Conservation (phyloP, 2,329 filamentous ascomycete species). For the Alternaria gansuensis region DNA sequence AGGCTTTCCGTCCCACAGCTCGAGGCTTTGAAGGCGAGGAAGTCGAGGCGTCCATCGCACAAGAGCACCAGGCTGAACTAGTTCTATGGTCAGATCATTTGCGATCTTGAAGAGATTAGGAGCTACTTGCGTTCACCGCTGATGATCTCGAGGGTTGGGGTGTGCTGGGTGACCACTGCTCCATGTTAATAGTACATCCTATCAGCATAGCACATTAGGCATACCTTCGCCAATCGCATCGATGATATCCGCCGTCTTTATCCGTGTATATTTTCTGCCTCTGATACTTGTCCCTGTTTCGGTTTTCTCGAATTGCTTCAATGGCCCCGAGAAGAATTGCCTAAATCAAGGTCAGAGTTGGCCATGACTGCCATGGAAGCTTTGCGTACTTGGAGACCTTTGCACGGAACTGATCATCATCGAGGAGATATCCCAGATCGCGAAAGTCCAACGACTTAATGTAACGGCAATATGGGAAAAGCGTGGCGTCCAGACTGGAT, state of each 20-base stretch:
- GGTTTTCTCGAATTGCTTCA: slow-evolving; percentile 55
- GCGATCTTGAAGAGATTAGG: neutral
- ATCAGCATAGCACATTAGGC: slow-evolving; percentile 8
- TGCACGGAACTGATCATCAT: slow-evolving; percentile 66
- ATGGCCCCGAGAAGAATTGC: slow-evolving; percentile 62
- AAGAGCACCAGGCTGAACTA: slow-evolving; percentile 63
- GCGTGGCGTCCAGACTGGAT: slow-evolving; percentile 69
- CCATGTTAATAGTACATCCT: slow-evolving; percentile 23
- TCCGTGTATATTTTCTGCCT: slow-evolving; percentile 43
- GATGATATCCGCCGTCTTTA: slow-evolving; percentile 56
- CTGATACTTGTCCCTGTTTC: slow-evolving; percentile 35
- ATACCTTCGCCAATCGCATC: slow-evolving; percentile 61
- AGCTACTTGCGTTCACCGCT: slow-evolving; percentile 59
- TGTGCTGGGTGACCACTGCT: slow-evolving; percentile 58
- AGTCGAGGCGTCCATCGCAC: slow-evolving; percentile 68
- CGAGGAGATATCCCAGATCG: slow-evolving; percentile 67
- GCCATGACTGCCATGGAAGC: neutral
- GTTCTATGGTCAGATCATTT: slow-evolving; percentile 18
- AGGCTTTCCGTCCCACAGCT: slow-evolving; percentile 68
- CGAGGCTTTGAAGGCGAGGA: slow-evolving; percentile 66
- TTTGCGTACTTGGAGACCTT: slow-evolving; percentile 63
- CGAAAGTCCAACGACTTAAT: slow-evolving; percentile 70
- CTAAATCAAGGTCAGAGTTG: slow-evolving; percentile 39
- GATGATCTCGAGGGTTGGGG: slow-evolving; percentile 66
- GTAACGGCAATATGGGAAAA: slow-evolving; percentile 74